A percentile compares a stretch with the other conserved stretches of the same genome.
Evolutionary conservation across 148 eudicot genomes (phyloP).

Genomic region (Polygonum aviculare): DNA sequence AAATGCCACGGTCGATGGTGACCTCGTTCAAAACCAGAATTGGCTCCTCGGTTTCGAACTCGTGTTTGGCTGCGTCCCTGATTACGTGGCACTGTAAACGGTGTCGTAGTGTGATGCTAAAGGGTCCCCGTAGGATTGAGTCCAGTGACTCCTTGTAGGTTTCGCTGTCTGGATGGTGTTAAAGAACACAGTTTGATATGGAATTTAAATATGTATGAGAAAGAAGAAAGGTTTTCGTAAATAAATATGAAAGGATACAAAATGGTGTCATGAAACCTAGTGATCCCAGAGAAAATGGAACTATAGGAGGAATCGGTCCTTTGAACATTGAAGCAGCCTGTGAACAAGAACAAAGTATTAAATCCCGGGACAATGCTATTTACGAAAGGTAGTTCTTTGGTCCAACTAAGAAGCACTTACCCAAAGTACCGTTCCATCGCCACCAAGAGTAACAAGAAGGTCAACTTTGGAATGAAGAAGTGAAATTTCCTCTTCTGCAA

Average conservation of each 20-base stretch:
- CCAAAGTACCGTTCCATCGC: slow-evolving; percentile 99
- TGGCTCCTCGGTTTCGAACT: slow-evolving; percentile 77
- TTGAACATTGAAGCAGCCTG: slow-evolving; percentile 98
- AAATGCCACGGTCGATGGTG: slow-evolving; percentile 94
- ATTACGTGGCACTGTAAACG: slow-evolving; percentile 81
- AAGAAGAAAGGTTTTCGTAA: background rate
- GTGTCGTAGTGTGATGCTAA: slow-evolving; percentile 81
- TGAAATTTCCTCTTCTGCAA: slow-evolving; percentile 57
- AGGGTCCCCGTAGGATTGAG: slow-evolving; percentile 67
- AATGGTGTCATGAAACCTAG: slow-evolving; percentile 98
- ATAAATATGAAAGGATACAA: slow-evolving; percentile 58
- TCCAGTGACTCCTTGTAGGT: slow-evolving; percentile 67
- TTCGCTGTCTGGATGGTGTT: slow-evolving; percentile 74
- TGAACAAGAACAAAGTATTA: slow-evolving; percentile 11
- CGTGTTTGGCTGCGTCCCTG: slow-evolving; percentile 67
- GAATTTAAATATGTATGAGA: background rate
- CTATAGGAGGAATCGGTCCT: slow-evolving; percentile 95
- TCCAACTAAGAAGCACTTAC: slow-evolving; percentile 33
- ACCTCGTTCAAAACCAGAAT: slow-evolving; percentile 92
- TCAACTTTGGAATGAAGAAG: slow-evolving; percentile 80
- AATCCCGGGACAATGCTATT: background rate
- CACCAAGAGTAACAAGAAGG: slow-evolving; percentile 93
- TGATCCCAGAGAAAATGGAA: slow-evolving; percentile 91
- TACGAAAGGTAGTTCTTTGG: background rate
- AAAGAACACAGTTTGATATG: slow-evolving; percentile 26